These are phyloP conservation scores for Protostelium mycophagum DNA, from an alignment of 78 protist species.

Conservation along the genomic window DNA sequence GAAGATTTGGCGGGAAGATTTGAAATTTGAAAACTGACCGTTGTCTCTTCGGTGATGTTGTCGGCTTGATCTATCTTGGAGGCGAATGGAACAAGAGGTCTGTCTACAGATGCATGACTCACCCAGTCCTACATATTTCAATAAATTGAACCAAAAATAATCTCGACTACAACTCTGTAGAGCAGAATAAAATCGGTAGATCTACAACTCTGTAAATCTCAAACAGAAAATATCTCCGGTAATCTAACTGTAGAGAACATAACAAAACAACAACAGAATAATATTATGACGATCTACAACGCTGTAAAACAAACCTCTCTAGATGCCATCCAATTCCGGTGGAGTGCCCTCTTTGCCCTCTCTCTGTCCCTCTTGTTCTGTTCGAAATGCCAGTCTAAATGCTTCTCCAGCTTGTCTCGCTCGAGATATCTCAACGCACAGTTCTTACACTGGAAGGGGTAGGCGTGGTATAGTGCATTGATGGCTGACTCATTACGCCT, in stretches of 20 bases:
- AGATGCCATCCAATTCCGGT: slow-evolving; percentile 30
- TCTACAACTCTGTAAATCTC: background rate
- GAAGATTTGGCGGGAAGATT: slow-evolving; percentile 3
- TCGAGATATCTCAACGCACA: slow-evolving; percentile 47
- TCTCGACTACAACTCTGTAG: background rate
- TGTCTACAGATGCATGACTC: background rate
- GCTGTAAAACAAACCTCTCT: slow-evolving; percentile 24
- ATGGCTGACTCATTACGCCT: background rate
- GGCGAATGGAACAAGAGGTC: slow-evolving; percentile 1
- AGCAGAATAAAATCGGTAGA: slow-evolving; percentile 4
- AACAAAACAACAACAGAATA: background rate
- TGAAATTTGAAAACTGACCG: slow-evolving; percentile 16
- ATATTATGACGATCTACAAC: no score
- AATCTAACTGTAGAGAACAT: slow-evolving; percentile 12
- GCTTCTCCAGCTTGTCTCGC: slow-evolving; percentile 8
- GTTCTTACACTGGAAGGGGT: slow-evolving; percentile 33
- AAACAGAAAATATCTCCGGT: slow-evolving; percentile 21
- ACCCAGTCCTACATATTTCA: background rate
- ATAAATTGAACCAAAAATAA: slow-evolving; percentile 9
- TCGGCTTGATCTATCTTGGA: background rate
- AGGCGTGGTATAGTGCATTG: slow-evolving; percentile 4
- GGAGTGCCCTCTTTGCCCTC: slow-evolving; percentile 36
- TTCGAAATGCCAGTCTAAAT: slow-evolving; percentile 42
- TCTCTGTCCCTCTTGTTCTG: slow-evolving; percentile 18
- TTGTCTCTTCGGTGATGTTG: background rate